Conservation (phyloP, 2,329 filamentous ascomycete species). For the Stenocarpella maydis region DNA sequence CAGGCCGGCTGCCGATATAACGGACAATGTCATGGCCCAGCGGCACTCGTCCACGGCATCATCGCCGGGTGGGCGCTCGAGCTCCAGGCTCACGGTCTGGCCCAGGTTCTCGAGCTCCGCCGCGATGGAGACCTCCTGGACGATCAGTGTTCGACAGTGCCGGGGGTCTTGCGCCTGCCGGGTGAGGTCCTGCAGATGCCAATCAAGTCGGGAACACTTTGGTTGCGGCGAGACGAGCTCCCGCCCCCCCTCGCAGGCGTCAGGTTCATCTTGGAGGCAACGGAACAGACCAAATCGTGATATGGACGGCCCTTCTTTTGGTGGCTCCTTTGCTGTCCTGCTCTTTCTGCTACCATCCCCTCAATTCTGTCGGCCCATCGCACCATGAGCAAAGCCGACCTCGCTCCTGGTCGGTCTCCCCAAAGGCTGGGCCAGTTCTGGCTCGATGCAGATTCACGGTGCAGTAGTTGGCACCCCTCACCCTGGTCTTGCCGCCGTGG, state of each 20-base stretch:
- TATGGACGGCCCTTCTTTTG: not conserved
- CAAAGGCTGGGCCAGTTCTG: not conserved
- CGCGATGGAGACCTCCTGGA: slow-evolving; percentile 15
- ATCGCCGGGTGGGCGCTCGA: not conserved
- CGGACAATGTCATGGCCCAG: no score
- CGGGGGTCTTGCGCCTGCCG: no score
- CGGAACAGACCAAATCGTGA: slow-evolving; percentile 11
- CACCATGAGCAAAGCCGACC: not conserved
- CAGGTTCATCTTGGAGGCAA: not conserved
- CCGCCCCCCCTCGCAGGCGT: not conserved
- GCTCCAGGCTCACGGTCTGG: slow-evolving; percentile 1
- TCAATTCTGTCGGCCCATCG: not conserved
- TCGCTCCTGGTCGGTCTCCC: not conserved
- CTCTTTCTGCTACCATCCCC: no score
- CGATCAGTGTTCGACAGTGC: slow-evolving; percentile 20
- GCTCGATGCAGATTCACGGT: not conserved
- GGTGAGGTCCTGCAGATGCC: not conserved
- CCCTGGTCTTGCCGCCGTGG: slow-evolving; percentile 1
- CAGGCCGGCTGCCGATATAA: not conserved
- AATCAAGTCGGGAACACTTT: slow-evolving; percentile 3
- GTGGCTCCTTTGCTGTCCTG: not conserved
- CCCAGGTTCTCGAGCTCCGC: slow-evolving; percentile 17
- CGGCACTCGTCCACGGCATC: not conserved
- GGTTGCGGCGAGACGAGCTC: slow-evolving; percentile 11
- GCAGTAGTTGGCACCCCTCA: not conserved